A percentile compares a stretch with the other conserved stretches of the same genome.
These are phyloP conservation scores for Annulohypoxylon nitens DNA, from an alignment of 495 filamentous ascomycete genomes.

Conservation along the genomic window DNA sequence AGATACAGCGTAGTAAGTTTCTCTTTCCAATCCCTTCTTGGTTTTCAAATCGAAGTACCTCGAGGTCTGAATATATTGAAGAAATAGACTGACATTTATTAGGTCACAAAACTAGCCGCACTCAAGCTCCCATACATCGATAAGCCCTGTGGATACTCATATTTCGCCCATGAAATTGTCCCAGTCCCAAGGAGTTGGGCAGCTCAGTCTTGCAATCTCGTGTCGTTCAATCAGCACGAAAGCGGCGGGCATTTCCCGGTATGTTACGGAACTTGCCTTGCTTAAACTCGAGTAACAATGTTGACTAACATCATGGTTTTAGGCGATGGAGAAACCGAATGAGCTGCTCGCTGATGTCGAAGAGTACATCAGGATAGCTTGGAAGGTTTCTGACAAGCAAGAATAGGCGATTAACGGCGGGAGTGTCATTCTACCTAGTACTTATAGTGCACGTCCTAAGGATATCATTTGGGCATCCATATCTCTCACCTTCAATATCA, in stretches of 20 bases:
- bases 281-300: not conserved
- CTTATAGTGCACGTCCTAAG: no score
- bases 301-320: not conserved
- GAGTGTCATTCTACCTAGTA: no score
- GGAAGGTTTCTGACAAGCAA: slow-evolving; percentile 1
- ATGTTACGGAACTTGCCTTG: not conserved
- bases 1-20: not conserved
- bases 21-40: not conserved
- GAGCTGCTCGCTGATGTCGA: slow-evolving; percentile 17
- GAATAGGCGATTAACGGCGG: not conserved
- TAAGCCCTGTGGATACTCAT: not conserved
- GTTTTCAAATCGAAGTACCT: not conserved
- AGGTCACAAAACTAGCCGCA: not conserved
- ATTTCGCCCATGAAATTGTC: not conserved
- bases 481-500: no score
- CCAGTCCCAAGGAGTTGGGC: not conserved
- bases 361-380: slow-evolving; percentile 7
- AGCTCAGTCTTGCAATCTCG: not conserved
- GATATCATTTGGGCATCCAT: no score
- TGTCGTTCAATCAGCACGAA: slow-evolving; percentile 1
- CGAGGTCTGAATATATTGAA: not conserved
- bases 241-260: not conserved
- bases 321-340: slow-evolving; percentile 21
- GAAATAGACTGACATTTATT: not conserved
- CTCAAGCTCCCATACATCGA: not conserved